phyloP scores from a whole-genome alignment of 176 grass and related monocot species.

The Cenchrus americanus region DNA sequence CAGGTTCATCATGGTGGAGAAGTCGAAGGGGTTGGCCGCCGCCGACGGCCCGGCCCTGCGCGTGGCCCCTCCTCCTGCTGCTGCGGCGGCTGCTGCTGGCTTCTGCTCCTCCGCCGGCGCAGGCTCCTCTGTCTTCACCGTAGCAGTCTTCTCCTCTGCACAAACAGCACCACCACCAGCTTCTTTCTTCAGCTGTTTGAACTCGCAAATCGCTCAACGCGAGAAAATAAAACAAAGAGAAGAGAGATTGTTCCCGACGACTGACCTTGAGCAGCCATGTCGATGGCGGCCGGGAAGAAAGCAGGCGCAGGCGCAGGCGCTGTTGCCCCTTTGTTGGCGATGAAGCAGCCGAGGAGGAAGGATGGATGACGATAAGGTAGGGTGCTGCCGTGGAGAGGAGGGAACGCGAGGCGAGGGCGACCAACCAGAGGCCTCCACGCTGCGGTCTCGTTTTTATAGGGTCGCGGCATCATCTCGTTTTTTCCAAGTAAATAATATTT shows the following conservation, averaged over 20 bases:
- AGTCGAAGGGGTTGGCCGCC: constrained; percentile 75
- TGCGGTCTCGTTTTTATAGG: background rate
- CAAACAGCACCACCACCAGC: background rate
- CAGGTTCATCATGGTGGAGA: constrained; percentile 80
- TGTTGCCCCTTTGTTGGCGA: background rate
- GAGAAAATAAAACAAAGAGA: background rate
- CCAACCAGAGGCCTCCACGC: constrained; percentile 36
- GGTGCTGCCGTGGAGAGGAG: constrained; percentile 40
- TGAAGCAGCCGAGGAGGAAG: background rate
- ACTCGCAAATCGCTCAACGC: background rate
- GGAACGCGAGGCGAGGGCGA: constrained; percentile 17
- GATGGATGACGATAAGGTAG: constrained; percentile 44
- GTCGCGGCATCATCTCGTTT: background rate
- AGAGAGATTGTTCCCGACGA: background rate
- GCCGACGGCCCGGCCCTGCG: constrained; percentile 34
- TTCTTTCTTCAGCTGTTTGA: background rate
- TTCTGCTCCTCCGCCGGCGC: background rate
- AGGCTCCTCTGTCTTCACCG: constrained; percentile 51
- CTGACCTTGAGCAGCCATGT: constrained; percentile 45
- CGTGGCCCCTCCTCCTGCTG: background rate
- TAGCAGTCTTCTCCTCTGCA: constrained; percentile 65
- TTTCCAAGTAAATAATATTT: too few relatives aligned
- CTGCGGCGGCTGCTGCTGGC: background rate
- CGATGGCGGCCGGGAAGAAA: background rate
- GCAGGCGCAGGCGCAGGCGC: too few relatives aligned